Evolutionary conservation across 768 basidiomycete genomes (phyloP), one percentile per base, ranked within the genome.

Genomic region (Pisolithus microcarpus): DNA sequence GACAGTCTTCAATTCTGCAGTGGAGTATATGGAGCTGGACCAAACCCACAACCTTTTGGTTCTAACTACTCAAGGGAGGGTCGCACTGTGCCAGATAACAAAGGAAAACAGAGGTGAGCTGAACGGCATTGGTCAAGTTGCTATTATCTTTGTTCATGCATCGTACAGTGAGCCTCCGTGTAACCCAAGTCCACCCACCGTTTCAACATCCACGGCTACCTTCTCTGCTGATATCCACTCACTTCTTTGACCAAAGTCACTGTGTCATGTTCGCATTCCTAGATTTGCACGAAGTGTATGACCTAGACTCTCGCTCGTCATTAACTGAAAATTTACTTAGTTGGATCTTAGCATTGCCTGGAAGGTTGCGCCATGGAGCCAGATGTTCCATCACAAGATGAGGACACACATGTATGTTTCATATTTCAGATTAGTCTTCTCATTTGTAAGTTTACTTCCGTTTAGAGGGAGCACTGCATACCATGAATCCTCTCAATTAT

Each of bases 201-300:
- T 13, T 13, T 15, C 16, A 21, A 44, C 24, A 44, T 44, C 43
- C 43, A 21, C 21, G 31, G 7, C 19, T 43, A 8, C 28, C n/a
- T 18, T 23, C 49, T 43, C 13, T 50, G 21, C 18, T 30, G 6
- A 50, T 38, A 24, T 40, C 24, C 4, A 42, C 19, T 8, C 49
- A 50, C 18, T 50, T 50, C 28, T 50, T 50, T 16, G 10, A 31
- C 49, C 23, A 43, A 43, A 42, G 36, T 16, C 38, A 31, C 19
- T 42, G 21, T 8, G 3, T 50, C 1, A 13, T 50, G 3, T 13
- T 50, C 9, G 8, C 38, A 21, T 43, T 43, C 30, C 13, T 50
- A 5, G 49, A 50, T 37, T 38, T 42, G 6, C 18, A 18, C 1
- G 6, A 31, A 11, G 1, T 9, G 8, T 31, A 31, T 31, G 30